Evolutionary conservation across 768 basidiomycete species (phyloP).

Genomic region (Suillus ampliporus): DNA sequence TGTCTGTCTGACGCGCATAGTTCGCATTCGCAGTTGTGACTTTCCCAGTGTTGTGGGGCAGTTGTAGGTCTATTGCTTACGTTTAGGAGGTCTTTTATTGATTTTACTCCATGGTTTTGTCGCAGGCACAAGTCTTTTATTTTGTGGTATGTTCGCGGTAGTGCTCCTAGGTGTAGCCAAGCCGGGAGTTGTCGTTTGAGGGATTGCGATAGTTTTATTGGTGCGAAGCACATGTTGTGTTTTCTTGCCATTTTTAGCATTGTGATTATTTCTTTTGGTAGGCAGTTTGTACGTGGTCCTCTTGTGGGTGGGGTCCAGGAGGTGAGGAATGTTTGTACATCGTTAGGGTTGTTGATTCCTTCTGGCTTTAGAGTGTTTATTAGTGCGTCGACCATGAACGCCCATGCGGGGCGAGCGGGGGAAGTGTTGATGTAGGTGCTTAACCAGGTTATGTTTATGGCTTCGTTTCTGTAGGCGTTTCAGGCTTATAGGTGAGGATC

Average conservation of each 20-base stretch:
- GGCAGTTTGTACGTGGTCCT: background rate
- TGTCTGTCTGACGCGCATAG: constrained; percentile 5
- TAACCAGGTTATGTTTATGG: constrained; percentile 20
- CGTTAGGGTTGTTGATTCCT: fast-evolving
- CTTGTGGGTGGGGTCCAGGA: constrained; percentile 4
- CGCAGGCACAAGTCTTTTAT: constrained; percentile 9
- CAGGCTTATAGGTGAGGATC: too few relatives aligned
- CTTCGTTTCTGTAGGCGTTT: constrained; percentile 8
- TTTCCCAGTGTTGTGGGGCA: too few relatives aligned
- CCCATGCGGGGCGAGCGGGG: constrained; percentile 14
- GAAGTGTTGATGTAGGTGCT: constrained; percentile 16
- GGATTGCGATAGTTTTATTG: background rate
- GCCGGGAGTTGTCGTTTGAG: constrained; percentile 14
- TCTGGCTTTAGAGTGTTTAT: constrained; percentile 2
- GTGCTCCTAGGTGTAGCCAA: constrained; percentile 18
- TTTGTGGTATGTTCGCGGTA: background rate
- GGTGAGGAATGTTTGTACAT: constrained; percentile 15
- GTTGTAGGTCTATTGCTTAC: too few relatives aligned
- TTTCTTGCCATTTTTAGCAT: constrained; percentile 17
- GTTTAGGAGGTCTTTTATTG: background rate
- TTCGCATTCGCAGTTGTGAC: constrained; percentile 9
- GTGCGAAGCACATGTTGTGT: background rate
- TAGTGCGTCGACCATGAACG: constrained; percentile 3
- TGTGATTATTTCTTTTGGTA: background rate
- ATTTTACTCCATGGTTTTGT: constrained; percentile 4